Base-by-base conservation (phyloP, 805 yeast genomes). In the Nakazawaea ambrosiae region DNA sequence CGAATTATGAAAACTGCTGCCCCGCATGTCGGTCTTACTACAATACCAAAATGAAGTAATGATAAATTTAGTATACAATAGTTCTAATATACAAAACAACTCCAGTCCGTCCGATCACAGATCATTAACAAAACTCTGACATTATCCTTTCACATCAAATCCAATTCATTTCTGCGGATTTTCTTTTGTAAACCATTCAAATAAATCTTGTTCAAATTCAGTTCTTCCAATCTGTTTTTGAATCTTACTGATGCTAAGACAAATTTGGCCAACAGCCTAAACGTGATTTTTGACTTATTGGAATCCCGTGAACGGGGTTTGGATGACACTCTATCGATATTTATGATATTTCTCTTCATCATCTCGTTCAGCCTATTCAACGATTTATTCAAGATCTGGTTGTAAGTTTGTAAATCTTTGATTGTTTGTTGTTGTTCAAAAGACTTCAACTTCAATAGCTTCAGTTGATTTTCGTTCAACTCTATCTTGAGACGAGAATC, bases 231-330 rank as follows among this genome's bases (percentile, higher is more conserved):
- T 33, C 66, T 54, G 17, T 60, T 53, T 41, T 52, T 55, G 23
- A 66, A 55, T 35, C 68, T 49, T 24, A 63, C 56, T 22, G 57
- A 53, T 3, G 67, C 68, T 27, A 64, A 45, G 17, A 63, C 69
- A 26, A 55, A 54, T 36, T 58, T 49, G 17, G 61, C 53, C 14
- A 56, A 47, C 1, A 54, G 49, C 33, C 43, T 50, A 20, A 62
- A 49, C 2, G 54, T 45, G 11, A 48, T 46, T 28, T 45, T 47
- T 27, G 43, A 44, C 14, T 39, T 46, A 25, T 15, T 4, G 5
- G 12, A 9, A 2, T 26, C 12, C n/a, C 12, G 5, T 2, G 17
- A 5, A 10, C 14, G 16, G 20, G 5, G 15, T n/a, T 14, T 12
- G 15, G 17, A 11, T 9, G 12, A 15, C 10, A 11, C 19, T 20